Evolutionary conservation across 352 stramenopile genomes (phyloP), one percentile per base, ranked within the genome.

Genomic region (Globisporangium cylindrosporum): DNA sequence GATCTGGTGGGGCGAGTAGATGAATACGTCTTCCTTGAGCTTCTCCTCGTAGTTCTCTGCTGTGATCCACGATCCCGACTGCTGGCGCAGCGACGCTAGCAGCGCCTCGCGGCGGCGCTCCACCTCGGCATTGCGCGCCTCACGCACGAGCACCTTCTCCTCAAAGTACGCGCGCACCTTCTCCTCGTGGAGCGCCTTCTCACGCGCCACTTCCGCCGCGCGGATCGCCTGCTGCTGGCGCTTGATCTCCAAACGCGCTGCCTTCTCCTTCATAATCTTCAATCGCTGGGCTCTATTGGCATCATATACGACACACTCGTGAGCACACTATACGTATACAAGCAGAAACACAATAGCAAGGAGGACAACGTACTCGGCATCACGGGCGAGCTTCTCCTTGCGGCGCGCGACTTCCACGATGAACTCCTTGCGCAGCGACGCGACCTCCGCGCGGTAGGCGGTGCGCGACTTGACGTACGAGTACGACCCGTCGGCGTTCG

Each of bases 261-360:
- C 86, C 80, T 95, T 95, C 62, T 87, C 86, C 76, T 94, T 94
- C 81, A 93, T 89, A 64, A 95, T 92, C 70, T 86, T 92, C 70
- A 84, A 69, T 53, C 86, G 84, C 69, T 95, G 84, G 20, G 86
- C 75, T 65, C 86, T 41, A 14, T 14, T 14, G 1, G 34, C 1
- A 41, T 41, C 8, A 41, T 41, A 14, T 12, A 41, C 8, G 8
- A 41, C 9, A 14, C 34, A 41, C 1, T 4, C 8, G 9, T 41
- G 34, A 41, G 25, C 3, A 24, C 14, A 58, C 7, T 22, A 18
- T 48, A 61, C 32, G 27, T 54, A 18, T 46, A 22, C 12, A 56
- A 41, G 14, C 18, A 24, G 8, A 4, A 56, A 62, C 20, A 54
- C 29, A 62, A 38, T 18, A 32, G 18, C 12, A 34, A 32, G 9